These are phyloP conservation scores for Rubia yunnanensis DNA, from an alignment of 257 asterid species.

Conservation along the genomic window DNA sequence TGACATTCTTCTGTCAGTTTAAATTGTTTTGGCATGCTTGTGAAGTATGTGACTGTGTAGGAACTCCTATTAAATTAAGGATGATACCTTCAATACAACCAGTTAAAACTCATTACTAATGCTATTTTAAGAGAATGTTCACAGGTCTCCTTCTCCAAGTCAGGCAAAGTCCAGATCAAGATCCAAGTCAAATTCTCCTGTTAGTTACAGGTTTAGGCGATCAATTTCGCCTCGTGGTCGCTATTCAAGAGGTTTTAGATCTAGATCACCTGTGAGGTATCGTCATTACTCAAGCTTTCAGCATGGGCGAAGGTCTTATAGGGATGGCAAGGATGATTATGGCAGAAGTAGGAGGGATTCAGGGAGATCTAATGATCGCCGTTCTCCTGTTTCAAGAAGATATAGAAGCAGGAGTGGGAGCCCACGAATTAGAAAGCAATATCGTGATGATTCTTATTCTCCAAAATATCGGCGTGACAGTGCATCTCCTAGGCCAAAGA, in stretches of 20 bases:
- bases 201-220: slow-evolving; percentile 51
- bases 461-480: slow-evolving; percentile 49
- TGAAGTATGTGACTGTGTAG: background rate
- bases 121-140: slow-evolving; percentile 16
- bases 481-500: slow-evolving; percentile 44
- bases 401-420: slow-evolving; percentile 69
- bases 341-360: slow-evolving; percentile 48
- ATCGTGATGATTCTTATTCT: slow-evolving; percentile 50
- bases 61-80: background rate
- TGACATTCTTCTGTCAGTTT: background rate
- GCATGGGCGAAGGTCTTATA: slow-evolving; percentile 53
- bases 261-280: slow-evolving; percentile 78
- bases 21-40: background rate
- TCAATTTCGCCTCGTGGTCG: slow-evolving; percentile 74
- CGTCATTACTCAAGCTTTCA: slow-evolving; percentile 69
- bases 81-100: background rate
- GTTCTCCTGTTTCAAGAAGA: slow-evolving; percentile 55
- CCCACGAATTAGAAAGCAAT: slow-evolving; percentile 54
- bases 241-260: slow-evolving; percentile 54
- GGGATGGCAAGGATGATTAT: slow-evolving; percentile 55
- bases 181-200: slow-evolving; percentile 75
- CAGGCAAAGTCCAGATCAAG: slow-evolving; percentile 57
- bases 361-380: slow-evolving; percentile 45
- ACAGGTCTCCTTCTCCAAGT: slow-evolving; percentile 62
- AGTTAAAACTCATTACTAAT: slow-evolving; percentile 6